Evolutionary conservation across 768 basidiomycete species (phyloP).

Genomic region (Auriscalpium microsporum): DNA sequence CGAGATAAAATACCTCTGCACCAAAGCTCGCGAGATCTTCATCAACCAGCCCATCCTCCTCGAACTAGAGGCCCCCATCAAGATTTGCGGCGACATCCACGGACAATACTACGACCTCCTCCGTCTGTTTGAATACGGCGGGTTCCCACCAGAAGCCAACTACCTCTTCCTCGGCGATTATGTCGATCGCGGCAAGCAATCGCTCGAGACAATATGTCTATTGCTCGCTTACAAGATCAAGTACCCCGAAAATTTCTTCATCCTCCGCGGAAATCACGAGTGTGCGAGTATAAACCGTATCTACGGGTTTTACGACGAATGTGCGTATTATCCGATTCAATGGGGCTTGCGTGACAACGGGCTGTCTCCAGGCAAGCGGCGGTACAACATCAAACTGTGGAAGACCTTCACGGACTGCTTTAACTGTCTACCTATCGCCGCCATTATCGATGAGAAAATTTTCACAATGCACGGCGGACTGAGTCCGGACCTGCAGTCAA

Average conservation of each 20-base stretch:
- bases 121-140: constrained; percentile 96
- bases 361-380: constrained; percentile 75
- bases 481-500: constrained; percentile 94
- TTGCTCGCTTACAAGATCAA: constrained; percentile 99
- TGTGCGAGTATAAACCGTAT: constrained; percentile 99
- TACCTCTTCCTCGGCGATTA: constrained; percentile 99
- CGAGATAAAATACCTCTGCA: constrained; percentile 99
- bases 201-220: constrained; percentile 98
- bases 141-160: constrained; percentile 99
- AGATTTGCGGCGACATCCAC: constrained; percentile 99
- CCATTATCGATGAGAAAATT: constrained; percentile 99
- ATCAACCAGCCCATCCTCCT: constrained; percentile 97
- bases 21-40: constrained; percentile 97
- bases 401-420: constrained; percentile 99
- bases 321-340: constrained; percentile 39
- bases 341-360: constrained; percentile 1
- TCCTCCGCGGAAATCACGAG: constrained; percentile 97
- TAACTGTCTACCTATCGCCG: constrained; percentile 98
- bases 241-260: constrained; percentile 99
- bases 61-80: constrained; percentile 98
- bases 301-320: constrained; percentile 99
- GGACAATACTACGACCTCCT: constrained; percentile 99
- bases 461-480: constrained; percentile 99
- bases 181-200: constrained; percentile 98
- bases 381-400: constrained; percentile 99